Evolutionary conservation across 2,329 filamentous ascomycete species (phyloP), one percentile per base, ranked within the genome.

Genomic region (Calonectria leucothoes): DNA sequence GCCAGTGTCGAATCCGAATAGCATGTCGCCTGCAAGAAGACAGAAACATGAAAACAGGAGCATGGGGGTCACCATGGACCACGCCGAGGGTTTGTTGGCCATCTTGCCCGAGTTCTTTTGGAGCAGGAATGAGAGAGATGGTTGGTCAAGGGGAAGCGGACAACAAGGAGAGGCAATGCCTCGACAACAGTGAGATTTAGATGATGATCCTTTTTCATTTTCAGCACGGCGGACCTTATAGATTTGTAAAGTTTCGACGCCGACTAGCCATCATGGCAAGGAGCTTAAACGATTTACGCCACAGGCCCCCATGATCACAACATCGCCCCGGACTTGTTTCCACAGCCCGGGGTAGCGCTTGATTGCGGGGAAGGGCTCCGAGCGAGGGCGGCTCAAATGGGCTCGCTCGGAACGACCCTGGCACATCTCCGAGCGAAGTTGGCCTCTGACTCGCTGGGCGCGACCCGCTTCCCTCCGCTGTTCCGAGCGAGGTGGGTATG

Each of bases 11-110:
- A 39, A 72, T 4, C 70, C 70, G 33, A 72, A 72, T 14, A 72
- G 65, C 65, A 72, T 72, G 45, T 72, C 65, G 23, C 70, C 70
- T 4, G 57, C 52, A 8, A 72, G 64, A 20, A 72, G 65, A 52
- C 70, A 72, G 25, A 72, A 72, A 23, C 70, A 72, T 10, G 70
- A 72, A 57, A 72, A 69, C 7, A 69, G 35, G 15, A 72, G 70
- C 55, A 72, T 35, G 15, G 70, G 64, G 51, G 70, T 68, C 51
- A 64, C 64, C 37, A 66, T 55, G 45, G 69, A 70, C 69, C 69
- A 35, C 10, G 33, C 61, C 6, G 61, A 66, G 29, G 12, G 33
- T 63, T 66, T 33, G 45, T 35, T 59, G 15, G 59, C 64, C 69
- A 71, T 71, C 25, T 49, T 65, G 33, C 15, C 15, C 12, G 52